Base-by-base conservation (phyloP, 257 asterid species). In the Voacanga thouarsii region DNA sequence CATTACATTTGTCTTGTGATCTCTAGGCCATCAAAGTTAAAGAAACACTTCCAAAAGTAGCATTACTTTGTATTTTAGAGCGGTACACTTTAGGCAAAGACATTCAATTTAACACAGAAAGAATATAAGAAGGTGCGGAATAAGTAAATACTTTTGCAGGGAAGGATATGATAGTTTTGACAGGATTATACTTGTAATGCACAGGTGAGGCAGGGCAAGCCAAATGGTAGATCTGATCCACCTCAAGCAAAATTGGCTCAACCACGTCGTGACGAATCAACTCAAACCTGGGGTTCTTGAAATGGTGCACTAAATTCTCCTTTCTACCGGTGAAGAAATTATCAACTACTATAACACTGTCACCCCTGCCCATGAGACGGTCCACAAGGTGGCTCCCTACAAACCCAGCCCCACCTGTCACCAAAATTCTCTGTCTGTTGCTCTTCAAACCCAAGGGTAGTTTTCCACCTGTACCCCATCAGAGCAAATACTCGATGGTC, bases 201-300 rank as follows among this genome's bases (percentile, higher is more conserved):
- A 92, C 97, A 1, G 97, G 98, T 57, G 97, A 94, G 12, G 98
- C 97, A 44, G 98, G 98, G 88, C 97, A 94, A 72, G 98, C 98
- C 87, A 94, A 78, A 78, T 94, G 97, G 89, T 94, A 94, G 73
- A 94, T 90, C 30, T 91, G 96, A 80, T 94, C 98, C 26, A 92
- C 96, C 79, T 94, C 98, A 12, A 94, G 85, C 88, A 94, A 41
- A 47, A 94, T 92, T 1, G 98, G 98, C 82, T 94, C 96, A 14
- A 92, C 97, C 5, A 91, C 97, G 63, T 94, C 98, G 23, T 94
- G 98, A 0, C 97, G 85, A 8, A 92, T 91, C 73, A 94, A 92
- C 82, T 94, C 98, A 30, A 92, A 90, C 80, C 85, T 86, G 2
- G 90, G 96, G 79, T 91, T 90, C 45, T 78, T 71, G 59, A 87